These are phyloP conservation scores for Phytopythium chamaehyphon DNA, from an alignment of 352 stramenopile genomes.

Conservation along the genomic window DNA sequence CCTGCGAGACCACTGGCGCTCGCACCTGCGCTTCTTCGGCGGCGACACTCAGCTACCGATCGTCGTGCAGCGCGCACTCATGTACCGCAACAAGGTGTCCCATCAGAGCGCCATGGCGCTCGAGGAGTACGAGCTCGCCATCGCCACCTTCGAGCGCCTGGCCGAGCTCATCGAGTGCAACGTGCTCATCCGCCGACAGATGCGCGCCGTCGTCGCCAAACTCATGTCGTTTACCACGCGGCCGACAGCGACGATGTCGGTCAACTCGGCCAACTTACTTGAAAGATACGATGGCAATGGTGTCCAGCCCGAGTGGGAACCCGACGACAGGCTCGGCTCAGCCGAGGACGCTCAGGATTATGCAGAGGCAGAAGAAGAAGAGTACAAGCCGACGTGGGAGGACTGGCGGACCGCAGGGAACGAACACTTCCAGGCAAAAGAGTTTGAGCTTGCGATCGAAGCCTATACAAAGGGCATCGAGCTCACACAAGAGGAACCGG, in stretches of 20 bases:
- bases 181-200: slow-evolving; percentile 20
- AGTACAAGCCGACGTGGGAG: slow-evolving; percentile 21
- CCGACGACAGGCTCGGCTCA: not conserved
- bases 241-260: not conserved
- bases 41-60: slow-evolving; percentile 19
- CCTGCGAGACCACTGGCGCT: slow-evolving; percentile 32
- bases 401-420: slow-evolving; percentile 29
- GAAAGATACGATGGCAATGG: not conserved
- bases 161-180: slow-evolving; percentile 32
- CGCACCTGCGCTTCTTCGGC: slow-evolving; percentile 24
- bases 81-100: slow-evolving; percentile 32
- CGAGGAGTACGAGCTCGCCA: slow-evolving; percentile 22
- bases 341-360: not conserved
- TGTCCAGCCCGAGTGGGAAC: not conserved
- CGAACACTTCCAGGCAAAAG: slow-evolving; percentile 26
- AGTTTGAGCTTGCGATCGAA: slow-evolving; percentile 28
- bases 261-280: not conserved
- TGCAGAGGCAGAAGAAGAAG: slow-evolving; percentile 5
- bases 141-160: slow-evolving; percentile 31
- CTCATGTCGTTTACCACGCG: slow-evolving; percentile 18
- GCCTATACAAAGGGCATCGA: slow-evolving; percentile 24
- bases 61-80: slow-evolving; percentile 24
- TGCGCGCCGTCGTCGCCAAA: slow-evolving; percentile 21
- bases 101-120: slow-evolving; percentile 29
- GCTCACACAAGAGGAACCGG: slow-evolving; percentile 17